These are phyloP conservation scores for Lycium barbarum DNA, from an alignment of 257 asterid species.

Conservation along the genomic window DNA sequence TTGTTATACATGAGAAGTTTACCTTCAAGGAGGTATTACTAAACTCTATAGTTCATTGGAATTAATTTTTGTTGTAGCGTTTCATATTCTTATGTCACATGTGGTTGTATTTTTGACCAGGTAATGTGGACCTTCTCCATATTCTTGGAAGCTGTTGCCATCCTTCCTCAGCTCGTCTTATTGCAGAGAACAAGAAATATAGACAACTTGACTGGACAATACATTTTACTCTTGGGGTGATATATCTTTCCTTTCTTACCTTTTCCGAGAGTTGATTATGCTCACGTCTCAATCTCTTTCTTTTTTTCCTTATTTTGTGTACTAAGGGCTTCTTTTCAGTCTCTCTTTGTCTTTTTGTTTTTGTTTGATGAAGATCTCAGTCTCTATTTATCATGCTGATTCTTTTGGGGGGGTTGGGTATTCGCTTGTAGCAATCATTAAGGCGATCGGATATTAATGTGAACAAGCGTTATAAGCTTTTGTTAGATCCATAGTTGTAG, in stretches of 20 bases:
- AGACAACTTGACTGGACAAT: conserved; percentile 92
- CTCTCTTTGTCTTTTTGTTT: neutral
- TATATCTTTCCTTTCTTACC: conserved; percentile 21
- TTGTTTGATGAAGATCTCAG: neutral
- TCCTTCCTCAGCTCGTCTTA: conserved; percentile 86
- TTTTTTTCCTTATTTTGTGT: neutral
- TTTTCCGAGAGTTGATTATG: neutral
- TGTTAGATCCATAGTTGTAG: neutral
- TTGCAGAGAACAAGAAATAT: conserved; percentile 88
- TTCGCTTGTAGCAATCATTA: neutral
- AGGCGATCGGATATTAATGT: neutral
- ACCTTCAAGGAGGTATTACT: conserved; percentile 68
- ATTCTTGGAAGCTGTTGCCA: conserved; percentile 88
- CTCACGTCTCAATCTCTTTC: neutral
- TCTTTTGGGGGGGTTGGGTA: neutral
- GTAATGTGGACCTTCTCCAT: conserved; percentile 86
- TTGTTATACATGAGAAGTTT: conserved; percentile 68
- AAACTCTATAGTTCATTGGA: neutral
- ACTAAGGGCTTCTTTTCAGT: neutral
- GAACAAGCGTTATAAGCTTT: neutral
- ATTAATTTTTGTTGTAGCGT: neutral
- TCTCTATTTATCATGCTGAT: neutral
- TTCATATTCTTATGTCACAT: conserved; percentile 4
- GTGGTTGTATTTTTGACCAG: conserved; percentile 42
- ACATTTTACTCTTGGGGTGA: conserved; percentile 83